A percentile compares a stretch with the other conserved stretches of the same genome.
Evolutionary conservation across 2,329 filamentous ascomycete species (phyloP).

Genomic region (Pyrenophora graminea): DNA sequence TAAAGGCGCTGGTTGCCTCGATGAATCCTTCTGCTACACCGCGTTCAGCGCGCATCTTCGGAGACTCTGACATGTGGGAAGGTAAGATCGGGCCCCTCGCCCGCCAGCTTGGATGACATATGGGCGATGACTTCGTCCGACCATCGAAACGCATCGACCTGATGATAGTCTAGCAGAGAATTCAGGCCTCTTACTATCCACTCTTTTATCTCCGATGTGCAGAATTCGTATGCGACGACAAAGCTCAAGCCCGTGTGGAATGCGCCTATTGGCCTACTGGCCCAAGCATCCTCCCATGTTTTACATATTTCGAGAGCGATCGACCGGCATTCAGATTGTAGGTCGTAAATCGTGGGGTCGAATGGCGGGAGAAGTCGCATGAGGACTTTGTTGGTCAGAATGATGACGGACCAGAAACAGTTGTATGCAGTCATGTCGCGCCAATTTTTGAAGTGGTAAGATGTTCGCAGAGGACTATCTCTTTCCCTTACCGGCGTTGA

Average conservation of each 20-base stretch:
- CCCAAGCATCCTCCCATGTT: slow-evolving; percentile 43
- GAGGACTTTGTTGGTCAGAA: slow-evolving; percentile 37
- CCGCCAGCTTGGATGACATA: slow-evolving; percentile 35
- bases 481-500: slow-evolving; percentile 26
- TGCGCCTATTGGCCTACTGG: slow-evolving; percentile 38
- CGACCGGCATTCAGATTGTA: slow-evolving; percentile 35
- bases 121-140: slow-evolving; percentile 28
- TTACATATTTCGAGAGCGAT: slow-evolving; percentile 40
- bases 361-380: slow-evolving; percentile 34
- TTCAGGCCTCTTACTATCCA: slow-evolving; percentile 38
- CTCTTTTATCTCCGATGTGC: slow-evolving; percentile 25
- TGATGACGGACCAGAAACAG: slow-evolving; percentile 39
- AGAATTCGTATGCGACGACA: slow-evolving; percentile 41
- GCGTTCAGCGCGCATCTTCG: slow-evolving; percentile 13
- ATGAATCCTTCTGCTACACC: neutral
- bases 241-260: slow-evolving; percentile 40
- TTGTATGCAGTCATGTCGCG: slow-evolving; percentile 39
- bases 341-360: slow-evolving; percentile 22
- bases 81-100: slow-evolving; percentile 29
- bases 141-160: slow-evolving; percentile 37
- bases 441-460: slow-evolving; percentile 39
- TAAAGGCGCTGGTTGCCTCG: neutral
- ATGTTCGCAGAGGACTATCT: slow-evolving; percentile 24
- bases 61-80: slow-evolving; percentile 24
- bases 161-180: slow-evolving; percentile 32